Percentiles rank a stretch among this genome's conserved stretches.
Evolutionary conservation across 192 early-diverging fungal species (phyloP).

Genomic region (Coemansia sp.): DNA sequence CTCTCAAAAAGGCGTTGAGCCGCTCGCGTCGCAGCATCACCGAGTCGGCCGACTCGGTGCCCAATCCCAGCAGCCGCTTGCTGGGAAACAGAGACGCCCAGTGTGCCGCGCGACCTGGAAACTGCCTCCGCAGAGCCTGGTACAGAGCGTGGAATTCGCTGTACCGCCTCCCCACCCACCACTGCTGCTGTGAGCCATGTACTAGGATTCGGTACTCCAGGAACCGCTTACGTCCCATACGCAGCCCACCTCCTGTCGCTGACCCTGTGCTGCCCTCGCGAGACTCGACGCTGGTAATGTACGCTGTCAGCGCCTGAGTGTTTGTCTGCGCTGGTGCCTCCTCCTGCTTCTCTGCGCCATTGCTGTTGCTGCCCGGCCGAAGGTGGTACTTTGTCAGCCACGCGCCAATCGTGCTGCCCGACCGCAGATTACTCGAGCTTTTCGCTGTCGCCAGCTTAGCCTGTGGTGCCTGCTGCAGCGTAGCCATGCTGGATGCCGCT

Average conservation of each 20-base stretch:
- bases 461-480: slow-evolving; percentile 17
- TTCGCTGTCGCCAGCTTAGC: slow-evolving; percentile 27
- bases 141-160: slow-evolving; percentile 48
- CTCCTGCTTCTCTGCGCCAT: not conserved
- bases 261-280: slow-evolving; percentile 13
- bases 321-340: not conserved
- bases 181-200: slow-evolving; percentile 23
- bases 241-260: slow-evolving; percentile 21
- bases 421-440: slow-evolving; percentile 39
- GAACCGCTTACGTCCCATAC: slow-evolving; percentile 47
- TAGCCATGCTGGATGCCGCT: slow-evolving; percentile 37
- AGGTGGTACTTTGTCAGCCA: slow-evolving; percentile 48
- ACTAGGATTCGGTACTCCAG: slow-evolving; percentile 48
- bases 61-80: slow-evolving; percentile 43
- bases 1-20: slow-evolving; percentile 35
- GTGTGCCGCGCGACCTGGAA: slow-evolving; percentile 24
- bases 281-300: slow-evolving; percentile 48
- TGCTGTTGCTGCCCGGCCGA: slow-evolving; percentile 11
- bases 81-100: slow-evolving; percentile 48
- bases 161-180: slow-evolving; percentile 46
- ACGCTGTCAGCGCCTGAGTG: slow-evolving; percentile 12
- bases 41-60: slow-evolving; percentile 35
- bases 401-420: slow-evolving; percentile 43
- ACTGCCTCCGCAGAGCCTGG: slow-evolving; percentile 34
- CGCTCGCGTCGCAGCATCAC: slow-evolving; percentile 45